Base-by-base conservation (phyloP, 352 stramenopile species). In the Phytopythium ostracodes region DNA sequence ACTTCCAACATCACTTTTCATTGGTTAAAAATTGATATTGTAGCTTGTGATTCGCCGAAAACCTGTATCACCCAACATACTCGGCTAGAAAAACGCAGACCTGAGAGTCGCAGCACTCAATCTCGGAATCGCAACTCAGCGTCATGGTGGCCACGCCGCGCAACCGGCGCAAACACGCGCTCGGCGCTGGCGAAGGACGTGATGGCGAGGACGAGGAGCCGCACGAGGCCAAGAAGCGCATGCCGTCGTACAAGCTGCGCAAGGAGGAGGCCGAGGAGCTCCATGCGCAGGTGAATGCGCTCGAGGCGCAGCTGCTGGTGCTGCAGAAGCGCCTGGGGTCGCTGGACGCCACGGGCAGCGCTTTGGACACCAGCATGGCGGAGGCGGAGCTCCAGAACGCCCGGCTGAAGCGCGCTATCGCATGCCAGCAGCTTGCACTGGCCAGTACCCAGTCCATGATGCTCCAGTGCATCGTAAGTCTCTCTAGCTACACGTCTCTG, bases 391-490 rank as follows among this genome's bases (percentile, higher is more conserved):
- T 56, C 4, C 46, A 73, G 54, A 76, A 81, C 49, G 44, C 56
- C 10, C 55, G 68, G 4, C 7, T 81, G 46, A 66, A 51, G 17
- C 67, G 67, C 4, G 63, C 70, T 24, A 69, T 71, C 43, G 65
- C 72, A 33, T 58, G 51, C 1, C 68, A 81, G 59, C 73, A 77
- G 57, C 65, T 81, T n/a, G 60, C 64, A 46, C 53, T 77, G 12
- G 70, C 73, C 9, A 64, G 24, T 7, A 64, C 65, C 18, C 73
- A 76, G 38, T 81, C 70, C 18, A 65, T 81, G 43, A 46, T 79
- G 31, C 43, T 59, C 1, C 61, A 72, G 0, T 79, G 72, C 31
- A 52, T 75, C 1, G 62, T 72, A 55, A 18, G 53, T 25, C 10
- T 5, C 2, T 1, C 18, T 17, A 25, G 22, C 7, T 20, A 35